A percentile compares a stretch with the other conserved stretches of the same genome.
phyloP scores from a whole-genome alignment of 2,329 filamentous ascomycete genomes.

The Fusarium goolgardi region DNA sequence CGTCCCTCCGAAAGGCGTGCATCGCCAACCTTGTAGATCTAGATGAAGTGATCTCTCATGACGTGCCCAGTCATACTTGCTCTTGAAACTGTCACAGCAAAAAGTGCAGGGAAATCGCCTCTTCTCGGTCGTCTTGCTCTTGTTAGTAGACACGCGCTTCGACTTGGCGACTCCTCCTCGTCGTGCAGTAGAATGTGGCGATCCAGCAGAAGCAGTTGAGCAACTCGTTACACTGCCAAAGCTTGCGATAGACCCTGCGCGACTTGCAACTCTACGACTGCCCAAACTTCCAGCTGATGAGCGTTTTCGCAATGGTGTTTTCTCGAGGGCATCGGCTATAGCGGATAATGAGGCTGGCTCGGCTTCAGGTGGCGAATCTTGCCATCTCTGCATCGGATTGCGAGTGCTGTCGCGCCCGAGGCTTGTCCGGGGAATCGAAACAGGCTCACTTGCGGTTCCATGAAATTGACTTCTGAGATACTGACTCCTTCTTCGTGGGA shows the following conservation, averaged over 20 bases:
- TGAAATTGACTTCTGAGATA: constrained; percentile 16
- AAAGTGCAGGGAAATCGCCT: constrained; percentile 40
- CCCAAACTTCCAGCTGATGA: constrained; percentile 30
- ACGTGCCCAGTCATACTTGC: constrained; percentile 43
- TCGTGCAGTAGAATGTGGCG: background rate
- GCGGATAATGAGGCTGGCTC: constrained; percentile 40
- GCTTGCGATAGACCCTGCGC: constrained; percentile 32
- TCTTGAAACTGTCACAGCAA: constrained; percentile 44
- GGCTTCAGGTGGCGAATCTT: constrained; percentile 40
- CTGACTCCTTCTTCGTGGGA: constrained; percentile 26
- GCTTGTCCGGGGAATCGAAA: constrained; percentile 12
- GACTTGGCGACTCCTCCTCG: constrained; percentile 27
- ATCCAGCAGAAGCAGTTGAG: constrained; percentile 26
- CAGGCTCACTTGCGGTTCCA: constrained; percentile 6
- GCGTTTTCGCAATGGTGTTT: constrained; percentile 9
- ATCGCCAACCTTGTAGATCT: constrained; percentile 41
- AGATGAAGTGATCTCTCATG: constrained; percentile 42
- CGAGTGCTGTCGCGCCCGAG: background rate
- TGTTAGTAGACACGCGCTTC: background rate
- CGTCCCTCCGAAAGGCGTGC: constrained; percentile 37
- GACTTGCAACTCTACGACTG: constrained; percentile 13
- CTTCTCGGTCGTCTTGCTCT: constrained; percentile 4
- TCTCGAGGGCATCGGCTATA: constrained; percentile 33
- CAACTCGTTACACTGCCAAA: constrained; percentile 36
- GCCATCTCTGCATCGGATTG: constrained; percentile 42